A percentile compares a stretch with the other conserved stretches of the same genome.
These are phyloP conservation scores for Candida gorgasii DNA, from an alignment of 805 yeast species.

Conservation along the genomic window DNA sequence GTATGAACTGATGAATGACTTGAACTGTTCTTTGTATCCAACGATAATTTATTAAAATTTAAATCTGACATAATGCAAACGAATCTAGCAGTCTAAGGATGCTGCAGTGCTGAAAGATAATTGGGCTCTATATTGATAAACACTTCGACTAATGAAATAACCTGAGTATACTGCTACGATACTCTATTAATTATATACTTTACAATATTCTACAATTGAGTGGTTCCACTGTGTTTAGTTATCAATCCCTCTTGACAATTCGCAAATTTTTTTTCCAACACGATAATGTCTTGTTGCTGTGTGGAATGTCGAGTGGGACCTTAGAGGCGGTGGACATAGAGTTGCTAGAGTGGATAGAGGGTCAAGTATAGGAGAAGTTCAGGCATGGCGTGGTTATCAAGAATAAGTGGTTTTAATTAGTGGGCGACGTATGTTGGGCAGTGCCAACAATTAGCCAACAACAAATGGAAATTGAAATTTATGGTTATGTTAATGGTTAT, in stretches of 20 bases:
- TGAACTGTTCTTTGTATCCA: not conserved
- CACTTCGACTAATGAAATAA: too few species aligned
- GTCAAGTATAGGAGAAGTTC: too few species aligned
- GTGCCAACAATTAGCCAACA: too few species aligned
- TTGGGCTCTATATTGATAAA: too few species aligned
- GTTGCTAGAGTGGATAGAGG: not conserved
- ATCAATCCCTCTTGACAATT: slow-evolving; percentile 5
- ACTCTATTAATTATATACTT: not conserved
- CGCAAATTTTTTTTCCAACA: slow-evolving; percentile 4
- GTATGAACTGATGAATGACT: slow-evolving; percentile 6
- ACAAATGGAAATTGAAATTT: too few species aligned
- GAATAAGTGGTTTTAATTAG: too few species aligned
- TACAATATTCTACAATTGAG: not conserved
- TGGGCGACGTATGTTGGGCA: too few species aligned
- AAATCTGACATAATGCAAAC: slow-evolving; percentile 1
- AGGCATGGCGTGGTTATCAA: too few species aligned
- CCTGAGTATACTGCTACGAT: too few species aligned
- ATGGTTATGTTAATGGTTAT: too few species aligned
- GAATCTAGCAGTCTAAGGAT: slow-evolving; percentile 2
- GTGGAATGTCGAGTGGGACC: slow-evolving; percentile 1
- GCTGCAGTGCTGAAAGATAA: too few species aligned
- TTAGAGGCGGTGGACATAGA: slow-evolving; percentile 1
- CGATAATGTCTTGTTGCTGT: slow-evolving; percentile 7
- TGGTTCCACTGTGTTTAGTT: not conserved
- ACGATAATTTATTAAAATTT: slow-evolving; percentile 7